phyloP scores from a whole-genome alignment of 768 basidiomycete genomes.

The Piloderma croceum region DNA sequence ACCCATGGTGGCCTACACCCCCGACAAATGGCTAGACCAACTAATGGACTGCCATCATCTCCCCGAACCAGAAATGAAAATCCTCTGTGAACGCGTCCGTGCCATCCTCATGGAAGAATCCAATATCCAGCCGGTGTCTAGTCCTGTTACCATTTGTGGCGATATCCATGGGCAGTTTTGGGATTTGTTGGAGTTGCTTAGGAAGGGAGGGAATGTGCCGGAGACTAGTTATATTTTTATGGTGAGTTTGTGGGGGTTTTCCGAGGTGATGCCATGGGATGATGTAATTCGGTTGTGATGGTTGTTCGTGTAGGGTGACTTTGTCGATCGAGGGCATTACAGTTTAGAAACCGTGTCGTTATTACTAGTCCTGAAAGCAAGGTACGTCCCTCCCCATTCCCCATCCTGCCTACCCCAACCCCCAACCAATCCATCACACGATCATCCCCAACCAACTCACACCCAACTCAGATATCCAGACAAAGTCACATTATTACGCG shows the following conservation, averaged over 20 bases:
- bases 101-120: slow-evolving; percentile 91
- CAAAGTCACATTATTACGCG: slow-evolving; percentile 83
- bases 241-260: slow-evolving; percentile 58
- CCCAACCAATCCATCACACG: too few relatives aligned
- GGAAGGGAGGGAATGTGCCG: slow-evolving; percentile 81
- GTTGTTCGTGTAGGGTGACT: slow-evolving; percentile 98
- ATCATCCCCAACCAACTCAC: slow-evolving; percentile 7
- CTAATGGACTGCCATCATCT: slow-evolving; percentile 84
- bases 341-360: slow-evolving; percentile 92
- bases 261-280: too few relatives aligned
- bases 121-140: slow-evolving; percentile 94
- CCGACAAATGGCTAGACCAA: slow-evolving; percentile 84
- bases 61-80: slow-evolving; percentile 87
- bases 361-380: slow-evolving; percentile 82
- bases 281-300: slow-evolving; percentile 29
- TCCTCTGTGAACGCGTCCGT: slow-evolving; percentile 85
- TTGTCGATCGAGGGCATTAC: slow-evolving; percentile 95
- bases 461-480: slow-evolving; percentile 88
- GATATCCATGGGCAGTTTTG: slow-evolving; percentile 99
- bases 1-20: too few relatives aligned
- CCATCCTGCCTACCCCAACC: background rate
- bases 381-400: slow-evolving; percentile 37
- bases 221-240: slow-evolving; percentile 94
- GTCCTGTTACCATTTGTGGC: slow-evolving; percentile 91
- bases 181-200: slow-evolving; percentile 86